Base-by-base conservation (phyloP, 2,329 filamentous ascomycete species). In the Cercospora berteroae region DNA sequence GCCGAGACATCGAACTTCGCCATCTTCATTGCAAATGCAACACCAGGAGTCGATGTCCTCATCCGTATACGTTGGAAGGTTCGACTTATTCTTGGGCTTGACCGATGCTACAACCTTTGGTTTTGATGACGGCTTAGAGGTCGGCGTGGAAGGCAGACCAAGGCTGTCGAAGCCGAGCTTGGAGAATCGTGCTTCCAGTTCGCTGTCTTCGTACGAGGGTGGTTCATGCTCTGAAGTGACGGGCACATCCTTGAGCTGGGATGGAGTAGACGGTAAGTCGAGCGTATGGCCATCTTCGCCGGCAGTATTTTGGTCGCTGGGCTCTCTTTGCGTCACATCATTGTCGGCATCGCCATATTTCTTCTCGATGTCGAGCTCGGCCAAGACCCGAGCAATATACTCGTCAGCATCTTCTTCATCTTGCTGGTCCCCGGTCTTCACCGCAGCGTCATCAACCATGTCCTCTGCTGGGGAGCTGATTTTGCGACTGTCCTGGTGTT, bases 1-100 rank as follows among this genome's bases (percentile, higher is more conserved):
- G 3, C 89, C 91, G 0, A 88, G 76, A 76, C 93, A 96, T 66
- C 84, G 84, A 29, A 95, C 80, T 3, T 87, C 88, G 0, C 90
- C 92, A 74, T 95, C 90, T 67, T 93, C 91, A 57, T 90, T 87
- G 76, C 93, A 96, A 9, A 95, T 93, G 33, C 89, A 86, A 77
- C 93, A 96, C 91, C 92, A 96, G 1, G 85, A 87, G 50, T 89
- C 88, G 69, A 89, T 84, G 73, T 94, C 91, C 36, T 90, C 89
- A 72, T 94, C 89, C 0, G 88, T 87, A 75, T 79, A 81, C 58
- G 75, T 77, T n/a, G 79, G 74, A 13, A 79, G 59, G 59, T 74
- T 81, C 6, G 77, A 75, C 56, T 77, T 76, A 1, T 77, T 65
- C 59, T 76, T 78, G 6, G 71, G 65, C 42, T 70, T 73, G 8